Percentiles rank a stretch among this genome's conserved stretches.
These are phyloP conservation scores for Tetraselmis striata DNA, from an alignment of 139 green algal species.

Conservation along the genomic window DNA sequence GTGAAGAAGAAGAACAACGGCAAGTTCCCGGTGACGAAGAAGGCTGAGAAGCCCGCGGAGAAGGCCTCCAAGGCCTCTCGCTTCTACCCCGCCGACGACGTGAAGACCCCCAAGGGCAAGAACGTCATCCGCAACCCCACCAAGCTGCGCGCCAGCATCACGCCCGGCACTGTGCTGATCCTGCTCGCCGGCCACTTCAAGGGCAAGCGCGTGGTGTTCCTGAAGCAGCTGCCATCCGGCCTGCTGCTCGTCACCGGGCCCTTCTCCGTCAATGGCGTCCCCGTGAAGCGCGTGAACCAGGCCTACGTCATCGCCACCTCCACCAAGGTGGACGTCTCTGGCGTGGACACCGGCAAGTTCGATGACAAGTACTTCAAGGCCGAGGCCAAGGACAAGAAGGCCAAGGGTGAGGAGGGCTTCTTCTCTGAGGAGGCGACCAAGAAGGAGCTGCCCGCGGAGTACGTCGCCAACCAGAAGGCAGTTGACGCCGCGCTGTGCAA, in stretches of 20 bases:
- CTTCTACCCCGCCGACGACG: constrained; percentile 94
- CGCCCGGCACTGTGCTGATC: constrained; percentile 94
- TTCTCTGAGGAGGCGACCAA: constrained; percentile 41
- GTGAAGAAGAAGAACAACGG: constrained; percentile 95
- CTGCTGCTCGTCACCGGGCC: constrained; percentile 93
- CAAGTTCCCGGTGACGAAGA: constrained; percentile 79
- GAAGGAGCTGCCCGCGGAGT: constrained; percentile 71
- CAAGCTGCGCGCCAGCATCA: constrained; percentile 89
- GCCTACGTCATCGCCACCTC: constrained; percentile 95
- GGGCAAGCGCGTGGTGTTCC: constrained; percentile 96
- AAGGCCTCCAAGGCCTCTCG: constrained; percentile 48
- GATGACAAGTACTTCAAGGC: constrained; percentile 90
- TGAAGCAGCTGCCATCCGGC: constrained; percentile 88
- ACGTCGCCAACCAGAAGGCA: constrained; percentile 87
- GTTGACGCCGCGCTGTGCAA: constrained; percentile 57
- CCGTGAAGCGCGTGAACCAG: constrained; percentile 90
- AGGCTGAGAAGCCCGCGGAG: constrained; percentile 48
- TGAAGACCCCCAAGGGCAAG: constrained; percentile 64
- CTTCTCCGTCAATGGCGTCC: constrained; percentile 97
- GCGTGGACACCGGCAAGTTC: constrained; percentile 78
- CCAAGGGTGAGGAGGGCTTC: constrained; percentile 26
- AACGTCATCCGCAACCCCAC: constrained; percentile 57
- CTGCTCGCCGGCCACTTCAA: constrained; percentile 96
- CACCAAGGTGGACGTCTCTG: constrained; percentile 77
- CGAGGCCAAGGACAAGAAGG: constrained; percentile 62